Evolutionary conservation across 164 flowering plant genomes (phyloP), one percentile per base, ranked within the genome.

Genomic region (Chimonanthus salicifolius): DNA sequence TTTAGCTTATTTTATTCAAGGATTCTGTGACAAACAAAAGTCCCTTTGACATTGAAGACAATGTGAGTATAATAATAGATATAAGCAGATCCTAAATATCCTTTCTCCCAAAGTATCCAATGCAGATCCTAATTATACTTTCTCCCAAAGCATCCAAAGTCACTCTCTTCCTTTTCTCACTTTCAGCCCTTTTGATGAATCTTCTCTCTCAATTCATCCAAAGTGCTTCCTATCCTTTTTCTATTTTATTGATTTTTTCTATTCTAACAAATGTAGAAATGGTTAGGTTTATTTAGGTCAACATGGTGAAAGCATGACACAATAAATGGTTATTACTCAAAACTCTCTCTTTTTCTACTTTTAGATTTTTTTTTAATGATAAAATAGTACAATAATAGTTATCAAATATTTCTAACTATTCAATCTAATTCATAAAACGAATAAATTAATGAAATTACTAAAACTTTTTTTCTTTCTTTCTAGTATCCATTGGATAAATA

Each of bases 21-120:
- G 90, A 90, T 85, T 89, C 94, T 84, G 43, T 73, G 92, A 87
- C 94, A 90, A 90, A 83, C 81, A 80, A 74, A 75, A 87, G 73
- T 82, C 74, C 72, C 71, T 80, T 73, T 69, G 76, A 43, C 66
- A 76, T 87, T 74, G 58, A 88, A 77, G 92, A 88, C 97, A 89
- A 82, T 74, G 33, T 74, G 76, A 85, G 87, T 70, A 83, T 79
- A 86, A 72, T 74, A 69, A 83, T 84, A 75, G 87, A 86, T 87
- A 85, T 81, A 76, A 71, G 94, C 82, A 68, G 33, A 33, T 33
- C 33, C 33, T 33, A 33, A 33, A 1, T 33, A 33, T 33, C 1
- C 33, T 33, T 33, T 33, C 33, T 33, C 69, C 64, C 72, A 7
- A 70, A 87, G 93, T 80, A 92, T 90, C 97, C 94, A 74, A 89